Evolutionary conservation across 2,329 filamentous ascomycete genomes (phyloP).

Genomic region (Xylaria sp.): DNA sequence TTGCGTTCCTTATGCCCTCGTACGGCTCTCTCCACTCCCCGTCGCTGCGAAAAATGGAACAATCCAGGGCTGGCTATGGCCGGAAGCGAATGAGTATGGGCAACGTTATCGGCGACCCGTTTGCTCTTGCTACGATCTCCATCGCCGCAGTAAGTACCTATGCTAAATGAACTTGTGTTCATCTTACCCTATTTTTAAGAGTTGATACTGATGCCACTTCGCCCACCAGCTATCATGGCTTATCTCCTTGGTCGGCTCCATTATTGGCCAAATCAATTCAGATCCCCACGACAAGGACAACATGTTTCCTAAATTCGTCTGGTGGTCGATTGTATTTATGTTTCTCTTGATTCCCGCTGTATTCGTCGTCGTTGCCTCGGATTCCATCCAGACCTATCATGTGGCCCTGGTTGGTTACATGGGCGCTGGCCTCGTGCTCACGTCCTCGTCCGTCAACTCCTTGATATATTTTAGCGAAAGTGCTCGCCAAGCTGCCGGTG

Average conservation of each 20-base stretch:
- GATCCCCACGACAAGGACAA: conserved; percentile 50
- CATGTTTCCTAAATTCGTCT: conserved; percentile 83
- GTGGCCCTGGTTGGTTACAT: conserved; percentile 92
- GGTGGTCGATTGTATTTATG: conserved; percentile 91
- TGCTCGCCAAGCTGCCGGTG: conserved; percentile 84
- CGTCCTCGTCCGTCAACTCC: conserved; percentile 85
- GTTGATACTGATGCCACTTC: conserved; percentile 24
- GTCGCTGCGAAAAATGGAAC: conserved; percentile 84
- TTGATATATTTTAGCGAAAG: conserved; percentile 81
- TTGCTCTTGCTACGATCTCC: conserved; percentile 92
- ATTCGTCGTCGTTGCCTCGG: conserved; percentile 83
- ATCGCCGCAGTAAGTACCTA: conserved; percentile 80
- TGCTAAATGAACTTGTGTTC: conserved; percentile 30
- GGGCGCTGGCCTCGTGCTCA: conserved; percentile 82
- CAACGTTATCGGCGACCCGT: conserved; percentile 95
- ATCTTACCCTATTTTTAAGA: not conserved
- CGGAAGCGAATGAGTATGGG: conserved; percentile 75
- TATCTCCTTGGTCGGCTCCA: conserved; percentile 87
- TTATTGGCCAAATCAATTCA: conserved; percentile 72
- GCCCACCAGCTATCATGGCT: conserved; percentile 85
- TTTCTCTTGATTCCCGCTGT: conserved; percentile 84
- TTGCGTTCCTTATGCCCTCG: conserved; percentile 71
- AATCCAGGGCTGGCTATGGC: conserved; percentile 66
- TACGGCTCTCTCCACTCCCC: conserved; percentile 79
- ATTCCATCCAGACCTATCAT: conserved; percentile 87